Conservation (phyloP, 1,284 basidiomycete genomes). For the Inonotus hispidus region DNA sequence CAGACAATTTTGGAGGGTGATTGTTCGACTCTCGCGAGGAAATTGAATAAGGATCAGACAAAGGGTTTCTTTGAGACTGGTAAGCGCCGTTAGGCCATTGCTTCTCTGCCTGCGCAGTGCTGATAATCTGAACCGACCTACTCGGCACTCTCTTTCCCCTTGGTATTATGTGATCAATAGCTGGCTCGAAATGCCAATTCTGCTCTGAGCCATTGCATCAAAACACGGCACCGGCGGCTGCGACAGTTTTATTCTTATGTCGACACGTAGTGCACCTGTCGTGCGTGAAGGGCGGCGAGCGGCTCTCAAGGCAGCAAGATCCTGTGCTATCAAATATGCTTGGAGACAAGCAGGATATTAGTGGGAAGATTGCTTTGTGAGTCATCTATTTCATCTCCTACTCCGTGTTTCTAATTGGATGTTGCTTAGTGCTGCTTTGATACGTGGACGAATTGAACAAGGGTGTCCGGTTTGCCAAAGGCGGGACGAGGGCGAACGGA, state of each 20-base stretch:
- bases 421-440: conserved; percentile 55
- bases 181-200: conserved; percentile 56
- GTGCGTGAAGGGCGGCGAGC: conserved; percentile 56
- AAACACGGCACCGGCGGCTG: conserved; percentile 39
- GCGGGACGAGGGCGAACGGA: conserved; percentile 46
- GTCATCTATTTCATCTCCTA: conserved; percentile 27
- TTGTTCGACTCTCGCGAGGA: conserved; percentile 64
- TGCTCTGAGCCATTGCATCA: conserved; percentile 60
- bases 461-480: conserved; percentile 75
- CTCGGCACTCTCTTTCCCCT: conserved; percentile 4
- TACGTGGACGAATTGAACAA: conserved; percentile 55
- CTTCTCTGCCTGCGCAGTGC: background rate
- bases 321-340: conserved; percentile 39
- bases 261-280: conserved; percentile 79
- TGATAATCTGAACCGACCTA: background rate
- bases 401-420: background rate
- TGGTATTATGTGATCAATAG: conserved; percentile 29
- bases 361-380: conserved; percentile 70
- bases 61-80: conserved; percentile 71
- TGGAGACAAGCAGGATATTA: conserved; percentile 42
- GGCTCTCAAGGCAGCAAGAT: conserved; percentile 48
- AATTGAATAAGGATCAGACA: conserved; percentile 71
- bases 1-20: conserved; percentile 83
- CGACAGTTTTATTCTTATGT: conserved; percentile 78
- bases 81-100: conserved; percentile 34